Evolutionary conservation across 2,329 filamentous ascomycete genomes (phyloP).

Genomic region (Magnaporthiopsis incrustans): DNA sequence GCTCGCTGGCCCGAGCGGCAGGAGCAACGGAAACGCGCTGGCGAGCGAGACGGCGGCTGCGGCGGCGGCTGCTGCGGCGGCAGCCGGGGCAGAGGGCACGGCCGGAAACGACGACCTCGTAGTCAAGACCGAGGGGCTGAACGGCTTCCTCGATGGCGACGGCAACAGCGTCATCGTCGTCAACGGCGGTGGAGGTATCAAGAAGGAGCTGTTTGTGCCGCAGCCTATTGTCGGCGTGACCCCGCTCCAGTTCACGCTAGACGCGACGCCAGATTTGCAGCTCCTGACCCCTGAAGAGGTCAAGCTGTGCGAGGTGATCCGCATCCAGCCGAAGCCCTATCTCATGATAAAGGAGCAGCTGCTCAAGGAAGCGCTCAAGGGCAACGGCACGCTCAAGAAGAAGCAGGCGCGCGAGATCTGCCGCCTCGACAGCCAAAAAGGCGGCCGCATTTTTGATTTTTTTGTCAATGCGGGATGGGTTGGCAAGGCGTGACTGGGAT

Average conservation of each 20-base stretch:
- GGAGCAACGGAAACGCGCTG: constrained; percentile 45
- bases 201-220: constrained; percentile 44
- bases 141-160: constrained; percentile 29
- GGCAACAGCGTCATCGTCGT: constrained; percentile 19
- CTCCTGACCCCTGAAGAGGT: constrained; percentile 76
- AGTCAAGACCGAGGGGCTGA: constrained; percentile 29
- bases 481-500: constrained; percentile 55
- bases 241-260: constrained; percentile 61
- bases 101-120: constrained; percentile 24
- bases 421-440: constrained; percentile 75
- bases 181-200: constrained; percentile 17
- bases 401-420: constrained; percentile 87
- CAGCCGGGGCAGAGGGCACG: constrained; percentile 15
- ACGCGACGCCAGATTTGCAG: constrained; percentile 75
- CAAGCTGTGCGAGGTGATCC: constrained; percentile 75
- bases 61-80: not conserved
- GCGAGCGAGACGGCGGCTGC: constrained; percentile 29
- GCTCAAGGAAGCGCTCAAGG: constrained; percentile 83
- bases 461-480: constrained; percentile 92
- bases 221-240: constrained; percentile 53
- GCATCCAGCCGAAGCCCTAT: constrained; percentile 90
- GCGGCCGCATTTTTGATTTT: constrained; percentile 84
- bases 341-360: constrained; percentile 88
- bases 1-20: constrained; percentile 21
- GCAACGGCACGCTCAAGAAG: constrained; percentile 83